phyloP scores from a whole-genome alignment of 1,139 yeast genomes.

The Hemisphaericaspora subhashii region DNA sequence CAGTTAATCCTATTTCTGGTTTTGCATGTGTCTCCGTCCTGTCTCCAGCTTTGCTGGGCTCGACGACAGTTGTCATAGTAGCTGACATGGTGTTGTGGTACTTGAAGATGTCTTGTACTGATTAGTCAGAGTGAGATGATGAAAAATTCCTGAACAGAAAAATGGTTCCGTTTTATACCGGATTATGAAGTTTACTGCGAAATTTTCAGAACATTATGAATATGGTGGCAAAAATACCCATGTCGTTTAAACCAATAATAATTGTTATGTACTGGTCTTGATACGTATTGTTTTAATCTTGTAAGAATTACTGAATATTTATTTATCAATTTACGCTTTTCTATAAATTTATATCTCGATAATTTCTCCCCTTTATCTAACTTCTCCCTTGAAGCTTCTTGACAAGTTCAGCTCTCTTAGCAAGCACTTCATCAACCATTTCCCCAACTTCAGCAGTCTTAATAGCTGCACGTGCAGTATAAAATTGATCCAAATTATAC shows the following conservation, averaged over 20 bases:
- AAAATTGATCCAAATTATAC: slow-evolving; percentile 68
- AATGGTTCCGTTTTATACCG: not conserved
- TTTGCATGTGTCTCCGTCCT: slow-evolving; percentile 7
- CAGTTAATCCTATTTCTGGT: slow-evolving; percentile 56
- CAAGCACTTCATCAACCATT: slow-evolving; percentile 68
- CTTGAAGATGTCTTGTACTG: not conserved
- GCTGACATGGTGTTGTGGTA: not conserved
- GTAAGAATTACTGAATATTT: too few species aligned
- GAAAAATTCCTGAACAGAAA: not conserved
- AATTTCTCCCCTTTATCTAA: not conserved
- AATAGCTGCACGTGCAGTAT: slow-evolving; percentile 59
- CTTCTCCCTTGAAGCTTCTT: slow-evolving; percentile 9
- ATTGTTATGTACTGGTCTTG: too few species aligned
- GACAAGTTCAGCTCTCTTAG: slow-evolving; percentile 45
- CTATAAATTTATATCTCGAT: not conserved
- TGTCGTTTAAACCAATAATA: too few species aligned
- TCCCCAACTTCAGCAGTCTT: slow-evolving; percentile 70
- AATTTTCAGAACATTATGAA: too few species aligned
- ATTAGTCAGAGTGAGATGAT: not conserved
- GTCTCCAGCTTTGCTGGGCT: not conserved
- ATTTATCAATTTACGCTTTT: not conserved
- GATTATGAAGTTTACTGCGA: too few species aligned
- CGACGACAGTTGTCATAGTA: not conserved
- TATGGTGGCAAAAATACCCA: too few species aligned
- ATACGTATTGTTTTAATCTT: too few species aligned